These are phyloP conservation scores for Pseudocercospora ulei DNA, from an alignment of 2,329 filamentous ascomycete species.

Conservation along the genomic window DNA sequence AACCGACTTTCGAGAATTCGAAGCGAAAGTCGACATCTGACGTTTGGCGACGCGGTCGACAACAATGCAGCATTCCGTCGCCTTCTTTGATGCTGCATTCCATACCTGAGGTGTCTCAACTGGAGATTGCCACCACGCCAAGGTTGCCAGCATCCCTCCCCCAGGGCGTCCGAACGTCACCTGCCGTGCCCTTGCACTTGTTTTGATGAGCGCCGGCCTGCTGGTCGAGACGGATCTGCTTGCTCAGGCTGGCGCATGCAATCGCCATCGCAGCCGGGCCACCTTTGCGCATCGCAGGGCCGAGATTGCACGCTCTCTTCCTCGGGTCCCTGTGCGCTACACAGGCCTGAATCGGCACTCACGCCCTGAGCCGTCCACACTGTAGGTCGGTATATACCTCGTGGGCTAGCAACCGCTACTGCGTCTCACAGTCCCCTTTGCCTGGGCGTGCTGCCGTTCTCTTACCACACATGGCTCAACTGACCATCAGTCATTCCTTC, in stretches of 20 bases:
- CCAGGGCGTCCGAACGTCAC: slow-evolving; percentile 23
- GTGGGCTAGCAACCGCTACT: slow-evolving; percentile 23
- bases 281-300: slow-evolving; percentile 26
- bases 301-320: slow-evolving; percentile 29
- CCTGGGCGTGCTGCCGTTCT: slow-evolving; percentile 20
- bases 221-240: slow-evolving; percentile 19
- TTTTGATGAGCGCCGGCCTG: slow-evolving; percentile 25
- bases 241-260: slow-evolving; percentile 22
- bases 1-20: slow-evolving; percentile 9
- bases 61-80: slow-evolving; percentile 29
- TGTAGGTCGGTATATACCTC: slow-evolving; percentile 26
- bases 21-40: slow-evolving; percentile 13
- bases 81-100: slow-evolving; percentile 24
- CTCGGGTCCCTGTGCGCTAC: slow-evolving; percentile 25
- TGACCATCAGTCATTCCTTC: slow-evolving; percentile 40
- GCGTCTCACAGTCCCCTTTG: slow-evolving; percentile 13
- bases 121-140: slow-evolving; percentile 28
- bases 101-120: slow-evolving; percentile 22
- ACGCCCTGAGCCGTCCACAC: slow-evolving; percentile 24
- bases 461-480: slow-evolving; percentile 12
- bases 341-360: slow-evolving; percentile 31
- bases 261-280: slow-evolving; percentile 26
- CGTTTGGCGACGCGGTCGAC: slow-evolving; percentile 13
- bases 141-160: slow-evolving; percentile 26
- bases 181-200: slow-evolving; percentile 28